phyloP scores from a whole-genome alignment of 805 yeast genomes.

The Clavispora santaluciae region DNA sequence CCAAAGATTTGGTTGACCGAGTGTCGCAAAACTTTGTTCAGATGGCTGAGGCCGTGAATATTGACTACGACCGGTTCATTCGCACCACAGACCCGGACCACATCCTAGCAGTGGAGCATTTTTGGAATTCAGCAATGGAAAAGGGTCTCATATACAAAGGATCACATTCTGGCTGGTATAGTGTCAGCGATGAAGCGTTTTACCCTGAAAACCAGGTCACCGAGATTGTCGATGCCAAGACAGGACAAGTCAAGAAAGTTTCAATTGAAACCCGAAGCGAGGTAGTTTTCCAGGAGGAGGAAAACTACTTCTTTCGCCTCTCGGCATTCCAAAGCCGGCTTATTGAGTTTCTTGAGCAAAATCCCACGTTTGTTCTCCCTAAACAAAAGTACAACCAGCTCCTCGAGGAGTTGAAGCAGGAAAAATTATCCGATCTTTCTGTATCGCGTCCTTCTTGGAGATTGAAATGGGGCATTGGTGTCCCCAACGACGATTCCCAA shows the following conservation, averaged over 20 bases:
- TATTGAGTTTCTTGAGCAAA: constrained; percentile 41
- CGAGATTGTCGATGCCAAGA: constrained; percentile 18
- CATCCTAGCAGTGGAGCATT: constrained; percentile 50
- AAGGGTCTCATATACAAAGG: constrained; percentile 77
- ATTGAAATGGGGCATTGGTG: constrained; percentile 84
- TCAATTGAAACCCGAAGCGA: constrained; percentile 70
- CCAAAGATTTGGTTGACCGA: constrained; percentile 69
- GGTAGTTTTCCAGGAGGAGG: constrained; percentile 73
- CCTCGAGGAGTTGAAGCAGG: constrained; percentile 49
- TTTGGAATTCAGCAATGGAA: constrained; percentile 62
- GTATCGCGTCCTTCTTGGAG: constrained; percentile 79
- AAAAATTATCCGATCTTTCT: constrained; percentile 63
- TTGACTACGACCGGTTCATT: constrained; percentile 71
- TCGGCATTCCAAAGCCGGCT: constrained; percentile 54
- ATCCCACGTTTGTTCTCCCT: constrained; percentile 68
- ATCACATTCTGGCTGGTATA: constrained; percentile 89
- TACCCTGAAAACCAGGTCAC: constrained; percentile 78
- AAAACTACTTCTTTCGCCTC: constrained; percentile 80
- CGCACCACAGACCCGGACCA: constrained; percentile 90
- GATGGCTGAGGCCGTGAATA: constrained; percentile 54
- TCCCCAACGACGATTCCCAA: constrained; percentile 75
- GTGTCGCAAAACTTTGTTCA: constrained; percentile 59
- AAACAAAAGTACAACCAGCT: constrained; percentile 48
- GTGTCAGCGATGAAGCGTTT: constrained; percentile 90
- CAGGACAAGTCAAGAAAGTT: constrained; percentile 32